phyloP scores from a whole-genome alignment of 169 alveolate species.

The Babesia microti region DNA sequence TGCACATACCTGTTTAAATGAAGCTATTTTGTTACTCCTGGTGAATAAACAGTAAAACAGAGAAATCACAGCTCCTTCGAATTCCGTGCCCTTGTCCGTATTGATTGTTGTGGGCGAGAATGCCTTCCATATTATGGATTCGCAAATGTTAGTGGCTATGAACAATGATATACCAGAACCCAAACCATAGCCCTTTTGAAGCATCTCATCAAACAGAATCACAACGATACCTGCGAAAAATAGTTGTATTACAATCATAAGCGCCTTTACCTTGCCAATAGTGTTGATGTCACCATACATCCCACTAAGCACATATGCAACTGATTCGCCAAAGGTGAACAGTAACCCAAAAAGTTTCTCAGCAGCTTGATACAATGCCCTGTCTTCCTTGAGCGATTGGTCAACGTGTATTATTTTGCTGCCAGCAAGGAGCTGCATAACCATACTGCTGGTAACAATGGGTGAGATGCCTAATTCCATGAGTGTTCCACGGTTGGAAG shows the following conservation, averaged over 20 bases:
- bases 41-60: conserved; percentile 93
- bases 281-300: conserved; percentile 95
- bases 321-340: conserved; percentile 98
- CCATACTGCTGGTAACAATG: conserved; percentile 97
- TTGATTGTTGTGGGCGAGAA: conserved; percentile 97
- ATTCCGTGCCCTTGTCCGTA: conserved; percentile 94
- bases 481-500: conserved; percentile 96
- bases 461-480: conserved; percentile 99
- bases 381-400: conserved; percentile 93
- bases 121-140: conserved; percentile 96
- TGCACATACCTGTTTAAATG: conserved; percentile 46
- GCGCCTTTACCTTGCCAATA: conserved; percentile 93
- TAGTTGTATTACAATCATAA: conserved; percentile 88
- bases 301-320: conserved; percentile 94
- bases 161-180: conserved; percentile 99
- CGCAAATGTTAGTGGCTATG: conserved; percentile 99
- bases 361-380: conserved; percentile 94
- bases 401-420: conserved; percentile 96
- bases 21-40: conserved; percentile 68
- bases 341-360: conserved; percentile 91
- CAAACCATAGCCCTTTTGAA: conserved; percentile 99
- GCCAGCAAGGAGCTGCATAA: conserved; percentile 99
- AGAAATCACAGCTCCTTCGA: conserved; percentile 98
- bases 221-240: conserved; percentile 99
- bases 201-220: conserved; percentile 93